These are phyloP conservation scores for Trichoderma atroviride DNA, from an alignment of 2,329 filamentous ascomycete species.

Conservation along the genomic window DNA sequence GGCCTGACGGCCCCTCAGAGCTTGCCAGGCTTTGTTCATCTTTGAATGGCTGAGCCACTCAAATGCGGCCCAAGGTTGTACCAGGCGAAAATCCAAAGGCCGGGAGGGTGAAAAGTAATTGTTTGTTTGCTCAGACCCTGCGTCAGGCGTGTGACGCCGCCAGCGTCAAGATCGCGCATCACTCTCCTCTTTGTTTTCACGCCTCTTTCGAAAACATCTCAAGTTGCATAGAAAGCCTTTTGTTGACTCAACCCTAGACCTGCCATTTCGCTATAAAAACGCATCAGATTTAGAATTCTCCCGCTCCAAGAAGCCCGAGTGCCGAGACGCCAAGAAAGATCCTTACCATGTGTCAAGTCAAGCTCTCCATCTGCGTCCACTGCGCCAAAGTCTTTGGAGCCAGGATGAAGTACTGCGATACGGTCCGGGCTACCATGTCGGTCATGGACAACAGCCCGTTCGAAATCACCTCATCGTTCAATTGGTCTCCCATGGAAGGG, in stretches of 20 bases:
- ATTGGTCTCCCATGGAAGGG: conserved; percentile 26
- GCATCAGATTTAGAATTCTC: neutral
- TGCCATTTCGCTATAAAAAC: neutral
- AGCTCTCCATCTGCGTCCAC: conserved; percentile 20
- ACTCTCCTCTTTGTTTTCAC: neutral
- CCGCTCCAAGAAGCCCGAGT: neutral
- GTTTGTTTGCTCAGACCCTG: conserved; percentile 9
- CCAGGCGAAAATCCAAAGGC: conserved; percentile 11
- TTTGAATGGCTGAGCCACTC: conserved; percentile 9
- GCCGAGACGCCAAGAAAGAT: neutral
- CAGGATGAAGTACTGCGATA: conserved; percentile 23
- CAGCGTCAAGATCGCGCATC: neutral
- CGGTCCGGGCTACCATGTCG: conserved; percentile 1
- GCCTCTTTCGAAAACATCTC: neutral
- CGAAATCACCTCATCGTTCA: conserved; percentile 22
- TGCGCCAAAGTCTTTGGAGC: conserved; percentile 23
- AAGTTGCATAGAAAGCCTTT: neutral
- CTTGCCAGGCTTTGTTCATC: neutral
- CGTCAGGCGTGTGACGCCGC: neutral
- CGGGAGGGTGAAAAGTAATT: neutral
- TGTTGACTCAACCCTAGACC: neutral
- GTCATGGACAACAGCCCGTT: conserved; percentile 14
- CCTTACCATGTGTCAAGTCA: conserved; percentile 24
- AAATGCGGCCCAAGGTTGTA: conserved; percentile 15
- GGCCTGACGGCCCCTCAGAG: neutral